Percentiles rank a stretch among this genome's conserved stretches.
These are phyloP conservation scores for Nakaseomyces bracarensis DNA, from an alignment of 1,139 yeast genomes.

Conservation along the genomic window DNA sequence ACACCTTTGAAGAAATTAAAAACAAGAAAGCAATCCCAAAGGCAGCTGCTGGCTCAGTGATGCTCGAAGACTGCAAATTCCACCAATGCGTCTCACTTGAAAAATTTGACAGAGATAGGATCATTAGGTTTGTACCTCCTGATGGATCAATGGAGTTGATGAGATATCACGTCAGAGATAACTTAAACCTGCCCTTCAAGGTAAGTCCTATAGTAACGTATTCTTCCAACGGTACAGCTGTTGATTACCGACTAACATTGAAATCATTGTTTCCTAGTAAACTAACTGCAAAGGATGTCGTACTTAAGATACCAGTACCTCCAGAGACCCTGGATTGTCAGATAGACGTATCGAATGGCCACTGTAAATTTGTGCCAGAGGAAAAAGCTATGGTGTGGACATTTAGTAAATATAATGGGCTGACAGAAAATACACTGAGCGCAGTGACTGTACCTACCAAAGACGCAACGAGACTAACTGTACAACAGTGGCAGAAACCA, in stretches of 20 bases:
- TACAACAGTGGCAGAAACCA: slow-evolving; percentile 56
- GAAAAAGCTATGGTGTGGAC: slow-evolving; percentile 64
- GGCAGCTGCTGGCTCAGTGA: slow-evolving; percentile 45
- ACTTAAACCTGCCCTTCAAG: slow-evolving; percentile 62
- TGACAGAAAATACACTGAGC: slow-evolving; percentile 44
- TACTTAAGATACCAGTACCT: slow-evolving; percentile 63
- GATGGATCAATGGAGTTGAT: slow-evolving; percentile 89
- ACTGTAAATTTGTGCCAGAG: slow-evolving; percentile 58
- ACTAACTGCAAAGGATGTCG: slow-evolving; percentile 57
- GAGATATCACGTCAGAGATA: slow-evolving; percentile 58
- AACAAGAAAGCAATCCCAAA: slow-evolving; percentile 31
- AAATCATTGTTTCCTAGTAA: slow-evolving; percentile 57
- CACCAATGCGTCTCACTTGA: slow-evolving; percentile 79
- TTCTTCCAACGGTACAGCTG: slow-evolving; percentile 40
- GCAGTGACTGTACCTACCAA: slow-evolving; percentile 26
- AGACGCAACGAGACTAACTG: slow-evolving; percentile 17
- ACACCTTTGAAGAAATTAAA: slow-evolving; percentile 38
- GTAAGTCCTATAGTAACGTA: slow-evolving; percentile 48
- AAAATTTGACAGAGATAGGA: slow-evolving; percentile 56
- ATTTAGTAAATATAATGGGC: slow-evolving; percentile 60
- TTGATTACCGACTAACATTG: slow-evolving; percentile 52
- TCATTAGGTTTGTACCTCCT: slow-evolving; percentile 75
- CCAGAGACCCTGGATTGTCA: slow-evolving; percentile 47
- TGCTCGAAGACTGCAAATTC: slow-evolving; percentile 71
- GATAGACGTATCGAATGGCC: slow-evolving; percentile 51